phyloP scores from a whole-genome alignment of 116 monocot genomes.

The Zostera marina region DNA sequence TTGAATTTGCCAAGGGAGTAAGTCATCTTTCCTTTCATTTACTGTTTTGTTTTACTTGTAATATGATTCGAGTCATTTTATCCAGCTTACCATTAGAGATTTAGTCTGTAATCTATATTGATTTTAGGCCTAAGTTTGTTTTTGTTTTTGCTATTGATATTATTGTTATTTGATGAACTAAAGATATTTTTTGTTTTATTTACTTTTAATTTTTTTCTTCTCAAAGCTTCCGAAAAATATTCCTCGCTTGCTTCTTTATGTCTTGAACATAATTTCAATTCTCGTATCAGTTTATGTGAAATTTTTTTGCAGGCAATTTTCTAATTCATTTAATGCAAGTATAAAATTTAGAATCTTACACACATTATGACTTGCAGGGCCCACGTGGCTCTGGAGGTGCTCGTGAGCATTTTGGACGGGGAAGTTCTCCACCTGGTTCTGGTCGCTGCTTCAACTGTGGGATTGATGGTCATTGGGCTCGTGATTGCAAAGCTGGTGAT shows the following conservation, averaged over 20 bases:
- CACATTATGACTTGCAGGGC: constrained; percentile 22
- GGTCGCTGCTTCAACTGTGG: constrained; percentile 99
- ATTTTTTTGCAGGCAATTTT: background rate
- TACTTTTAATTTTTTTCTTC: too few species aligned
- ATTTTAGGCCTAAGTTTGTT: too few species aligned
- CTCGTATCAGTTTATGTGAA: too few species aligned
- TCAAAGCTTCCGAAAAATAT: too few species aligned
- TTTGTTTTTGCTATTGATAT: too few species aligned
- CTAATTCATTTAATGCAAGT: background rate
- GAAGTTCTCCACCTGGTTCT: constrained; percentile 69
- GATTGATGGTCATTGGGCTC: constrained; percentile 95
- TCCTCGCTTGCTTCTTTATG: too few species aligned
- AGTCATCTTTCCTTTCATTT: background rate
- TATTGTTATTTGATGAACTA: too few species aligned
- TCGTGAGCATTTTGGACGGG: constrained; percentile 78
- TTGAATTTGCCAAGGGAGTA: constrained; percentile 86
- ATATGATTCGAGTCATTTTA: background rate
- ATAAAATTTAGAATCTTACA: background rate
- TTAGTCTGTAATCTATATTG: too few species aligned
- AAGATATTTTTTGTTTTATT: too few species aligned
- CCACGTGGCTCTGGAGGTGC: constrained; percentile 76
- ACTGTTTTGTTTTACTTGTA: background rate
- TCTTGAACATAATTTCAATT: too few species aligned
- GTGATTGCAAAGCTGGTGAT: constrained; percentile 96
- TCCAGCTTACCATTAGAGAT: background rate